Evolutionary conservation across 768 basidiomycete species (phyloP).

Genomic region (Strobilomyces echinocephalus): DNA sequence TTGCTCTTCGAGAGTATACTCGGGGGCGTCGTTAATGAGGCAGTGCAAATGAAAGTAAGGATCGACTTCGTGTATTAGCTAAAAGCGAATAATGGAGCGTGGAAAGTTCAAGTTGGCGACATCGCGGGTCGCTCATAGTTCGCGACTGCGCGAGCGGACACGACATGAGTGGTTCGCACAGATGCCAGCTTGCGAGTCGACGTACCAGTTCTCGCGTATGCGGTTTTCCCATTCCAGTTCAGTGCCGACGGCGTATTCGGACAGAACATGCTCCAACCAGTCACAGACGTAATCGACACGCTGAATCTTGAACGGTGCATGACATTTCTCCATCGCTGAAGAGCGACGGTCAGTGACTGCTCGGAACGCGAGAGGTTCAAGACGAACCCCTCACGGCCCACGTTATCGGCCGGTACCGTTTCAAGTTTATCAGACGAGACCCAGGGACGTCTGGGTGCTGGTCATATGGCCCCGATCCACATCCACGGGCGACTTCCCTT

Average conservation of each 20-base stretch:
- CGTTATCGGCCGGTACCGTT: constrained; percentile 34
- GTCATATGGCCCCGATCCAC: constrained; percentile 27
- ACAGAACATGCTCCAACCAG: constrained; percentile 37
- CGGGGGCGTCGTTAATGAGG: background rate
- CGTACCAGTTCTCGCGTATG: constrained; percentile 28
- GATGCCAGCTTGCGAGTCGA: background rate
- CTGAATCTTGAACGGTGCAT: constrained; percentile 38
- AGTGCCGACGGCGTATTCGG: constrained; percentile 23
- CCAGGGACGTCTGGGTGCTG: constrained; percentile 25
- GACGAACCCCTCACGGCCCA: constrained; percentile 40
- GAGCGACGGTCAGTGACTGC: background rate
- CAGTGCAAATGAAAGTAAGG: background rate
- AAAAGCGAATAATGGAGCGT: no score
- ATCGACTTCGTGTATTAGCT: background rate
- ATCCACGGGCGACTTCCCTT: constrained; percentile 29
- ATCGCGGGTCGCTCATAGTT: background rate
- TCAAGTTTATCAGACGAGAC: constrained; percentile 35
- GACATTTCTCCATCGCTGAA: constrained; percentile 45
- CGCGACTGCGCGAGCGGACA: constrained; percentile 8
- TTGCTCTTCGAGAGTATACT: background rate
- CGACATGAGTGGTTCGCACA: background rate
- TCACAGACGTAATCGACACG: constrained; percentile 32
- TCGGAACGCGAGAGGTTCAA: background rate
- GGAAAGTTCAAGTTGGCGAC: no score
- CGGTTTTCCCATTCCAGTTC: constrained; percentile 27